Percentiles rank a stretch among this genome's conserved stretches.
These are phyloP conservation scores for Puccinia triticina DNA, from an alignment of 1,284 basidiomycete genomes.

Conservation along the genomic window DNA sequence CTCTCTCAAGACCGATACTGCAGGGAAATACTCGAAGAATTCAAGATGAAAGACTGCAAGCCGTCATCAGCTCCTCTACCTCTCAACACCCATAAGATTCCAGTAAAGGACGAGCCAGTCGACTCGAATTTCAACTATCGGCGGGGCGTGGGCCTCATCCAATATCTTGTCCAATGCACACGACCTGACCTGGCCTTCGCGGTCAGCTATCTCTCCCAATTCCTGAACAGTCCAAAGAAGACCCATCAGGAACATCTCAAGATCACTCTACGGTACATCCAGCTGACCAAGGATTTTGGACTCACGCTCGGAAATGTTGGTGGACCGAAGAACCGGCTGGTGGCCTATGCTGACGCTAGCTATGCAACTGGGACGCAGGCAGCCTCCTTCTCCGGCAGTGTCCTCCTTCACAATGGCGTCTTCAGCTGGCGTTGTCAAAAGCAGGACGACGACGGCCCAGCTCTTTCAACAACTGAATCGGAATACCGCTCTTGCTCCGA, in stretches of 20 bases:
- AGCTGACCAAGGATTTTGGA: not conserved
- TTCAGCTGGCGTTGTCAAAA: not conserved
- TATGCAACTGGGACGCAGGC: not conserved
- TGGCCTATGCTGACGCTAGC: not conserved
- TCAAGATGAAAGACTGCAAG: not conserved
- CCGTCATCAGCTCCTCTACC: not conserved
- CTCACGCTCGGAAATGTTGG: not conserved
- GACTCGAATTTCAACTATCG: not conserved
- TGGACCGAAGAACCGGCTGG: not conserved
- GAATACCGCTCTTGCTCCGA: not conserved
- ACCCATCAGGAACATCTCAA: not conserved
- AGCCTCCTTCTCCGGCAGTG: not conserved
- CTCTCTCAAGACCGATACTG: slow-evolving; percentile 8
- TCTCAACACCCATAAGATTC: not conserved
- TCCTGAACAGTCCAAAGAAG: not conserved
- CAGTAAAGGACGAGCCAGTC: not conserved
- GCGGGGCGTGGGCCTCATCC: not conserved
- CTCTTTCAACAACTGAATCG: not conserved
- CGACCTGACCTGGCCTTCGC: not conserved
- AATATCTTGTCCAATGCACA: slow-evolving; percentile 37
- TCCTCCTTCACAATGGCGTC: not conserved
- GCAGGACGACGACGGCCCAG: not conserved
- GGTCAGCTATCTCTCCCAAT: slow-evolving; percentile 11
- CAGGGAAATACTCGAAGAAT: not conserved
- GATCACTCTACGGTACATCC: not conserved